Percentiles rank a stretch among this genome's conserved stretches.
These are phyloP conservation scores for Boletus sp. DNA, from an alignment of 768 basidiomycete species.

Conservation along the genomic window DNA sequence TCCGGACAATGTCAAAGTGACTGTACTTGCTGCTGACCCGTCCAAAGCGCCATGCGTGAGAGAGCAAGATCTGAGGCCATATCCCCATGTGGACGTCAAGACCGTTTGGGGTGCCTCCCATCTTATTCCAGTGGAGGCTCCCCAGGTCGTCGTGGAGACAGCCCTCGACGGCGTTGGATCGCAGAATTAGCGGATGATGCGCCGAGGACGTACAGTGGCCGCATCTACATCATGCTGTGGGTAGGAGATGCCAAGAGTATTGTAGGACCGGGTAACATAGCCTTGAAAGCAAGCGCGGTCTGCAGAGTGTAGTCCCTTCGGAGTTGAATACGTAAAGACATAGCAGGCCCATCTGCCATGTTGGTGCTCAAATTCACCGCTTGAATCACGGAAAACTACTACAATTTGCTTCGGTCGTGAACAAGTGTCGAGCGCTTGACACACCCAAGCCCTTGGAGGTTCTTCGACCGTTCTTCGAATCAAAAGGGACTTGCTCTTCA, in stretches of 20 bases:
- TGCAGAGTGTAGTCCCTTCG: too few species aligned
- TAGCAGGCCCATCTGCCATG: too few species aligned
- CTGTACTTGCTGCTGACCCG: slow-evolving; percentile 14
- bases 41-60: not conserved
- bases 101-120: slow-evolving; percentile 13
- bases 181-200: not conserved
- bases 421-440: too few species aligned
- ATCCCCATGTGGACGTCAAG: not conserved
- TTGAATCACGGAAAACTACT: too few species aligned
- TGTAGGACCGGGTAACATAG: not conserved
- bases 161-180: slow-evolving; percentile 1
- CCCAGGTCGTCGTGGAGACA: slow-evolving; percentile 11
- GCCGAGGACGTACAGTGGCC: not conserved
- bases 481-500: too few species aligned
- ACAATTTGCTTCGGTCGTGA: too few species aligned
- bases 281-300: not conserved
- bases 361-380: too few species aligned
- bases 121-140: slow-evolving; percentile 12
- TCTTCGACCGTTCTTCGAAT: too few species aligned
- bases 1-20: slow-evolving; percentile 11
- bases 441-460: too few species aligned
- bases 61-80: slow-evolving; percentile 3
- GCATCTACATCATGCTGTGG: not conserved
- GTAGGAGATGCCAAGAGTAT: not conserved
- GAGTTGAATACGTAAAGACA: too few species aligned